Base-by-base conservation (phyloP, 2,329 filamentous ascomycete genomes). In the Aulographum hederae region DNA sequence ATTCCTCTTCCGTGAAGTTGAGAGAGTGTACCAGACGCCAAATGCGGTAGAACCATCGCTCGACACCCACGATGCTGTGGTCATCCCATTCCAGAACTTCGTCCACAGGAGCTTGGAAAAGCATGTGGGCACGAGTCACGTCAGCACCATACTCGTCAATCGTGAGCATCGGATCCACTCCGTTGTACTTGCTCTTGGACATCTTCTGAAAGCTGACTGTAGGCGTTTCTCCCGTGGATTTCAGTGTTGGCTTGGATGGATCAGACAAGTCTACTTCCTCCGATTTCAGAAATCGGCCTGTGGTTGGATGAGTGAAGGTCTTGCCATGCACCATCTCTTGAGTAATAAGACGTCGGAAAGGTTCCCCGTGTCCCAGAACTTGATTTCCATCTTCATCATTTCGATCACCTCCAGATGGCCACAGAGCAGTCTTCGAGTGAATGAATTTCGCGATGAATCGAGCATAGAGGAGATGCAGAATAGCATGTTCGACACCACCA, bases 141-240 rank as follows among this genome's bases (percentile, higher is more conserved):
- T 93, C 84, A 2, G 82, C 79, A 15, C 84, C 84, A 43, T 89
- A 76, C 41, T 69, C 71, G 5, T 63, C 56, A 35, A 89, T 80
- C 39, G 77, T 78, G 0, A 58, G 61, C 0, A 69, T 72, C 0
- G 84, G 84, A 46, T 92, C 81, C 5, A 92, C 80, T 17, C 84
- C 84, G 46, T 93, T 93, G 56, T 89, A 65, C 52, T 93, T 93
- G 44, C 80, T 91, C 56, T 93, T 93, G 25, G 79, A 89, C 84
- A 93, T 93, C 49, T 93, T 93, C 50, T 92, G 82, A 43, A 68
- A 92, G 1, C 69, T 73, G 13, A 82, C 53, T 18, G 58, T 66
- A 2, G 77, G 70, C 0, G 46, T 44, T 30, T 65, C 54, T 3
- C 71, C 69, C 0, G 71, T 78, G 0, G 65, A 61, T 13, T 61